Evolutionary conservation across 257 asterid genomes (phyloP), one percentile per base, ranked within the genome.

Genomic region (Primulina eburnea): DNA sequence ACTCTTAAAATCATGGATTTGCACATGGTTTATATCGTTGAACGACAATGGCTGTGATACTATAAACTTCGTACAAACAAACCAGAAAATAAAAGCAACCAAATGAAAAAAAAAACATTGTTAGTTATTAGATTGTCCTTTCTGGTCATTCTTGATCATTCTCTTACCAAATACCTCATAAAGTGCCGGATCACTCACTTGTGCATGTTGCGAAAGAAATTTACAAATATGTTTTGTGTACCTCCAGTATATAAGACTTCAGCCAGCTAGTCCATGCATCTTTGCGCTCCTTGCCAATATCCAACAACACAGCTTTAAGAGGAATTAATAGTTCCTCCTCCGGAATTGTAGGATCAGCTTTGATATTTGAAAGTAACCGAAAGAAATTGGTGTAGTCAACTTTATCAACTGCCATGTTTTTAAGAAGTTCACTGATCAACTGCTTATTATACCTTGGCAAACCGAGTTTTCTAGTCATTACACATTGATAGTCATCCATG

Each of bases 351-450:
- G 83, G 77, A 76, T 91, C 96, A 60, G 95, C 87, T 81, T 94
- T 89, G 75, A 91, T 75, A 79, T 91, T 89, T 37, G 99, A 91
- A 55, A 94, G 95, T 81, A 80, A 75, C 83, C 97, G 92, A 70
- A 91, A 94, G 86, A 94, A 94, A 73, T 91, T 94, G 56, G 99
- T 94, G 90, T 91, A 94, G 88, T 94, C 99, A 59, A 91, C 97
- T 86, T 94, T 94, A 79, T 94, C 99, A 34, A 91, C 90, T 12
- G 97, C 90, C 97, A 94, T 87, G 80, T 94, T 91, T 76, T 91
- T 94, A 34, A 94, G 97, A 37, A 94, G 97, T 71, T 89, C 92
- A 65, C 95, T 76, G 43, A 89, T 90, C 87, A 89, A 76, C 79
- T 88, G 97, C 80, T 94, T 94, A 74, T 80, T 88, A 83, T 94